Evolutionary conservation across 2,329 filamentous ascomycete species (phyloP).

Genomic region (Diaporthe sp.): DNA sequence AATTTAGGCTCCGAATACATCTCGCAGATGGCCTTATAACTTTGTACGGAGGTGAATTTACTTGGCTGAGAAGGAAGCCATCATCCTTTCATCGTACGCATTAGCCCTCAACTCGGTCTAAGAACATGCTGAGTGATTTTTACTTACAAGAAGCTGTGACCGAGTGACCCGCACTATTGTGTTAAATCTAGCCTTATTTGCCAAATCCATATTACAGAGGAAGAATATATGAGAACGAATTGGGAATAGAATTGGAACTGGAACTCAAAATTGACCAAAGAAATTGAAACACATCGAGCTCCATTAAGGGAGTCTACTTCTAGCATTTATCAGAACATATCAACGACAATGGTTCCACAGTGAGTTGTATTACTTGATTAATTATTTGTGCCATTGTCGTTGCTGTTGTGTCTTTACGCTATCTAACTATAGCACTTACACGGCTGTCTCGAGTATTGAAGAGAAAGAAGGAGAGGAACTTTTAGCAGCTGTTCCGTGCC

Average conservation of each 20-base stretch:
- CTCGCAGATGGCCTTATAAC: neutral
- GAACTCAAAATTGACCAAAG: neutral
- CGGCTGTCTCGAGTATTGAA: neutral
- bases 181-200: constrained; percentile 1
- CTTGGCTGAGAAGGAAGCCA: neutral
- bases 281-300: too few relatives aligned
- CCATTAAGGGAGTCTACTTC: neutral
- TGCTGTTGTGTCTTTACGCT: neutral
- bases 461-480: neutral
- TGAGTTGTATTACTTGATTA: neutral
- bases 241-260: neutral
- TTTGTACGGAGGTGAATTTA: neutral
- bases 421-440: neutral
- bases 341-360: too few relatives aligned
- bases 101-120: neutral
- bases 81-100: neutral
- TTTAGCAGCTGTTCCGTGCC: neutral
- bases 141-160: constrained; percentile 10
- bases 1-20: constrained; percentile 4
- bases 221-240: neutral
- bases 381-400: neutral
- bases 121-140: neutral
- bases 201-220: neutral
- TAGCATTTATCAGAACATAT: neutral
- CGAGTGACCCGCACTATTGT: constrained; percentile 1